Base-by-base conservation (phyloP, 352 stramenopile genomes). In the Globisporangium cylindrosporum region DNA sequence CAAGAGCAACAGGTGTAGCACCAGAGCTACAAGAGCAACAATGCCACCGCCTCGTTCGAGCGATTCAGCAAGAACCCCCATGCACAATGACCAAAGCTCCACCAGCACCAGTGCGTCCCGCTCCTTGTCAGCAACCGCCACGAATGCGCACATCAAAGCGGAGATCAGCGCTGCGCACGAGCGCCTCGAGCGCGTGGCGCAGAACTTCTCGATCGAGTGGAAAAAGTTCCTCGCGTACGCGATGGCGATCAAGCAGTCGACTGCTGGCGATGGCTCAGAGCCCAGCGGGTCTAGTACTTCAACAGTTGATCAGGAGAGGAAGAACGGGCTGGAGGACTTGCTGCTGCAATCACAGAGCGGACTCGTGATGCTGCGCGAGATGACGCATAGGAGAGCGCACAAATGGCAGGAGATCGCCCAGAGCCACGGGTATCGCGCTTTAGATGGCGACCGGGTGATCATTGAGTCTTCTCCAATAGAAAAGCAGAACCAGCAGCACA, bases 151-250 rank as follows among this genome's bases (percentile, higher is more conserved):
- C 49, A 64, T 71, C 18, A 67, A 68, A 24, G 43, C 71, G 7
- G 80, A 86, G 63, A 67, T 88, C n/a, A 59, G 73, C 1, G 73
- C 69, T 5, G 74, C 74, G 0, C 76, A 83, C 34, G 65, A 68
- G 41, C 69, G 76, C 54, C 59, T 88, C 6, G 64, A 78, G 12
- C 64, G 55, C 3, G 73, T 72, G 10, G 78, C 80, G n/a, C 72
- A 86, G 74, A 78, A 86, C 70, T 90, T 90, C 55, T 82, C 81
- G 38, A 22, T 74, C 24, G 81, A 90, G 66, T 90, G 81, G 81
- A 86, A 86, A 53, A 67, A 78, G 9, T 87, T 88, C 60, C 68
- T 88, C 20, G 68, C 70, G 43, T 84, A 80, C 61, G 79, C 78
- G 10, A 82, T 88, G 76, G 69, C 80, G 54, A 70, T 77, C 65